Conservation (phyloP, 2,329 filamentous ascomycete genomes). For the Xenosphaeropsis pyriputrescens region DNA sequence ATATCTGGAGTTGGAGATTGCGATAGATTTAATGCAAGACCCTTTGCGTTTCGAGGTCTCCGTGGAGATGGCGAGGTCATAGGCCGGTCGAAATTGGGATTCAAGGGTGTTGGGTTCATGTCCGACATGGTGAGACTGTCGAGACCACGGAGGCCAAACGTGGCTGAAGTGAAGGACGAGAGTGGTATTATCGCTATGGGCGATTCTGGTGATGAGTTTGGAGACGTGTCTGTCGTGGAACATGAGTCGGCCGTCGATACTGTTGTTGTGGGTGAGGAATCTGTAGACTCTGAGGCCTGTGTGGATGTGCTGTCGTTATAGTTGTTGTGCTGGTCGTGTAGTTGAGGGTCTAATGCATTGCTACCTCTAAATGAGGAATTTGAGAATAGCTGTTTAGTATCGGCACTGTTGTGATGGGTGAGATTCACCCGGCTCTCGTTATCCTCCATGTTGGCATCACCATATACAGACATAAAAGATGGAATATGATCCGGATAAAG, state of each 20-base stretch:
- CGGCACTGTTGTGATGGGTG: neutral
- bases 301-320: conserved; percentile 69
- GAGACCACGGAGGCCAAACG: conserved; percentile 26
- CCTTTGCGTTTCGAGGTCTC: conserved; percentile 71
- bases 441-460: conserved; percentile 26
- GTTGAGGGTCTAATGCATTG: conserved; percentile 1
- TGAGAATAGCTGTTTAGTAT: neutral
- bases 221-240: conserved; percentile 77
- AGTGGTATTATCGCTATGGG: conserved; percentile 61
- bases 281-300: conserved; percentile 67
- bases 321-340: conserved; percentile 33
- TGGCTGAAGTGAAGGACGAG: conserved; percentile 49
- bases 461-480: conserved; percentile 58
- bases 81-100: conserved; percentile 28
- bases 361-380: conserved; percentile 4
- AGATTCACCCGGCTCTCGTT: neutral
- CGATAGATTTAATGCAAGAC: conserved; percentile 59
- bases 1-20: conserved; percentile 22
- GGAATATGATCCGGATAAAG: conserved; percentile 53
- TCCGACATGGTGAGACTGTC: conserved; percentile 20
- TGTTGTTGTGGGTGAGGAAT: conserved; percentile 90
- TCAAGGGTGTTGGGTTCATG: conserved; percentile 25
- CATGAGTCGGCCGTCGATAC: conserved; percentile 87
- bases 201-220: conserved; percentile 85
- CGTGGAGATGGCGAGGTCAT: conserved; percentile 57